Percentiles rank a stretch among this genome's conserved stretches.
Evolutionary conservation across 2,329 filamentous ascomycete genomes (phyloP).

Genomic region (Scolecobasidium constrictum): DNA sequence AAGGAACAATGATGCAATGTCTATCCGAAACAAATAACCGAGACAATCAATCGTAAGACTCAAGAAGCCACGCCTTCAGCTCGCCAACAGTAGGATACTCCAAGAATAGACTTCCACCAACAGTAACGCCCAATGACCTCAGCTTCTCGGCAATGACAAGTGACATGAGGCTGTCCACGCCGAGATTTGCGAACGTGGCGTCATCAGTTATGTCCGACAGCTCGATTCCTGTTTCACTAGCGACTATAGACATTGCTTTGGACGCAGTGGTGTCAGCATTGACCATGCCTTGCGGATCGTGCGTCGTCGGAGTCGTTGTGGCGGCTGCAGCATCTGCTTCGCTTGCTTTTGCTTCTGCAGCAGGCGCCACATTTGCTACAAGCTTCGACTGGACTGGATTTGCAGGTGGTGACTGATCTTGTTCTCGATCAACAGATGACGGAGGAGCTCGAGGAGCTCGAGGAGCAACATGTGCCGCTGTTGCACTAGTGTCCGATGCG

Average conservation of each 20-base stretch:
- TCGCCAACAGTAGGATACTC: constrained; percentile 52
- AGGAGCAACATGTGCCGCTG: not conserved
- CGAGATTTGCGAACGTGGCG: constrained; percentile 16
- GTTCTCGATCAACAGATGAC: not conserved
- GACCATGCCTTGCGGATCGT: no score
- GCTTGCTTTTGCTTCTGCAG: not conserved
- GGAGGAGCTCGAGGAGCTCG: not conserved
- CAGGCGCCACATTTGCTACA: not conserved
- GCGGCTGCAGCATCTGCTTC: not conserved
- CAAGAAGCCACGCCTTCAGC: constrained; percentile 44
- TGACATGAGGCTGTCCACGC: constrained; percentile 19
- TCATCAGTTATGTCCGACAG: constrained; percentile 16
- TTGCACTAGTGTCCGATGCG: constrained; percentile 11
- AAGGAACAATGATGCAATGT: no score
- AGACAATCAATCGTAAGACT: constrained; percentile 36
- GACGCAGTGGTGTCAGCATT: not conserved
- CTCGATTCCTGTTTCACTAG: constrained; percentile 14
- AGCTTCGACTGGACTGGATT: not conserved
- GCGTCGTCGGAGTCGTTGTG: not conserved
- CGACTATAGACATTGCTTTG: constrained; percentile 11
- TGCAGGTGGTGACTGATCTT: not conserved
- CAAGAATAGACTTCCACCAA: constrained; percentile 14
- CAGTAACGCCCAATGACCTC: constrained; percentile 6
- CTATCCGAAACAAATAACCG: no score
- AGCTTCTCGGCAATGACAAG: constrained; percentile 17